These are phyloP conservation scores for Hymenoscyphus scutula DNA, from an alignment of 2,329 filamentous ascomycete species.

Conservation along the genomic window DNA sequence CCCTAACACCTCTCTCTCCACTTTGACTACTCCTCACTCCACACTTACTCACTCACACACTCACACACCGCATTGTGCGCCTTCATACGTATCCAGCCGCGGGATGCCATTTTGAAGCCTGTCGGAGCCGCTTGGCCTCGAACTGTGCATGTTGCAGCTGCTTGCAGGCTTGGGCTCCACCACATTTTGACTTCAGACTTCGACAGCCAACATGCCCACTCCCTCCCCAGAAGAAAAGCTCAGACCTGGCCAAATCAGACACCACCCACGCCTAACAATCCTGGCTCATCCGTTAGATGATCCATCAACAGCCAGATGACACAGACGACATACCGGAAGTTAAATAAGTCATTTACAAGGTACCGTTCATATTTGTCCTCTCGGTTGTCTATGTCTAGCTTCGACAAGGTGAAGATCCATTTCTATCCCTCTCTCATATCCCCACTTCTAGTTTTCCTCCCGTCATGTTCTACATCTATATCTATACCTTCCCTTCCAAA, in stretches of 20 bases:
- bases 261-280: constrained; percentile 13
- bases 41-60: background rate
- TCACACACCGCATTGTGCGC: constrained; percentile 3
- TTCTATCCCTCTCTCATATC: constrained; percentile 23
- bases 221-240: constrained; percentile 35
- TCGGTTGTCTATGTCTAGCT: constrained; percentile 34
- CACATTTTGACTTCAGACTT: constrained; percentile 33
- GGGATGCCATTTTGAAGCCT: constrained; percentile 25
- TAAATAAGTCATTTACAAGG: constrained; percentile 34
- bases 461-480: background rate
- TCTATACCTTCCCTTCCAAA: constrained; percentile 13
- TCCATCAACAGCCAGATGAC: constrained; percentile 36
- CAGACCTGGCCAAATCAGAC: constrained; percentile 29
- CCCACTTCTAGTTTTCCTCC: constrained; percentile 11
- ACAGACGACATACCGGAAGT: constrained; percentile 37
- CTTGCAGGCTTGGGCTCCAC: constrained; percentile 32
- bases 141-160: constrained; percentile 30
- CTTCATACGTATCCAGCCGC: constrained; percentile 21
- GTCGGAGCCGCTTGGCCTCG: constrained; percentile 27
- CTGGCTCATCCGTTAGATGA: constrained; percentile 29
- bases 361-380: constrained; percentile 34
- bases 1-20: background rate
- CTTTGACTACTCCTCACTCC: background rate
- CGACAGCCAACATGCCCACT: constrained; percentile 31
- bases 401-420: constrained; percentile 31